Evolutionary conservation across 345 rosid species (phyloP).

Genomic region (Lepidium sativum): DNA sequence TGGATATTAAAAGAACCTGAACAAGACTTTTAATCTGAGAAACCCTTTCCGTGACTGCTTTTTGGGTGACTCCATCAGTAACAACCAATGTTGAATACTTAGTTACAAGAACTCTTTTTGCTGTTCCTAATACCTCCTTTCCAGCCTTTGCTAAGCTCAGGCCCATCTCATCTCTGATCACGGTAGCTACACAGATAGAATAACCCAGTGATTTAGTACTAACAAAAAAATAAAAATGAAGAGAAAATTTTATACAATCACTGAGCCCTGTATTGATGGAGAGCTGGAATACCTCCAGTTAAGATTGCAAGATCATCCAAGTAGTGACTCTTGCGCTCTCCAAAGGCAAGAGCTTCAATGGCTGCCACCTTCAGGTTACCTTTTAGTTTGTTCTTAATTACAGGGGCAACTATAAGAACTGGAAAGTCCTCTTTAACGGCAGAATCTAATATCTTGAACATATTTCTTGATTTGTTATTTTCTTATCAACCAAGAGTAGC

Average conservation of each 20-base stretch:
- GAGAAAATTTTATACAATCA: neutral
- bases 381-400: conserved; percentile 77
- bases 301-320: conserved; percentile 85
- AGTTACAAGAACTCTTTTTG: conserved; percentile 58
- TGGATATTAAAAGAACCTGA: conserved; percentile 40
- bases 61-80: conserved; percentile 57
- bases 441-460: conserved; percentile 75
- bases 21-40: conserved; percentile 56
- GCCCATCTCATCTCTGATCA: conserved; percentile 79
- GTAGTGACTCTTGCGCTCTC: conserved; percentile 82
- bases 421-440: conserved; percentile 86
- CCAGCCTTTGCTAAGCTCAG: conserved; percentile 63
- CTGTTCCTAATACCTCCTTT: conserved; percentile 70
- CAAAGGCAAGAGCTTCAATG: conserved; percentile 82
- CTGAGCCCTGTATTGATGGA: neutral
- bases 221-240: neutral
- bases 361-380: conserved; percentile 79
- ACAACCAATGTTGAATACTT: conserved; percentile 78
- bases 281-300: conserved; percentile 71
- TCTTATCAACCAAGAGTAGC: conserved; percentile 87
- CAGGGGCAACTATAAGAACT: conserved; percentile 61
- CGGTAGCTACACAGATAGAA: conserved; percentile 47
- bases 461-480: conserved; percentile 59
- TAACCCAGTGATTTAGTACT: neutral
- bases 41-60: conserved; percentile 66